Conservation (phyloP, 495 filamentous ascomycete species). For the Penicillium canescens region DNA sequence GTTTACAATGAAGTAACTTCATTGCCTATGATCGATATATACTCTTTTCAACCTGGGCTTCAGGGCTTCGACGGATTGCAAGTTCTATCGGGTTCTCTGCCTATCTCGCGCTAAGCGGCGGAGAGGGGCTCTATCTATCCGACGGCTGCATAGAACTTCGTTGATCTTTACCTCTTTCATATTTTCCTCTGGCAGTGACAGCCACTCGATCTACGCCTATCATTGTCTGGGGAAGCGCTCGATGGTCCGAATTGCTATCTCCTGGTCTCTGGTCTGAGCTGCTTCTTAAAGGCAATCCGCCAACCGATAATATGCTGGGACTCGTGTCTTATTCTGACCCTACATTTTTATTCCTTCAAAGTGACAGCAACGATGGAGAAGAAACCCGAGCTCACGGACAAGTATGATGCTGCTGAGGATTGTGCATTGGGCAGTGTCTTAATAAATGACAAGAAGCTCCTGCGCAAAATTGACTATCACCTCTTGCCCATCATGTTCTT, state of each 20-base stretch:
- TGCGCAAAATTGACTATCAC: slow-evolving; percentile 53
- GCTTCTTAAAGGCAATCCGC: not conserved
- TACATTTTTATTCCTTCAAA: not conserved
- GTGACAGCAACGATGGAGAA: slow-evolving; percentile 3
- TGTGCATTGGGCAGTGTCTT: slow-evolving; percentile 18
- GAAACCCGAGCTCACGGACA: slow-evolving; percentile 8
- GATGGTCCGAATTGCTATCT: not conserved
- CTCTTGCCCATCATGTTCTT: slow-evolving; percentile 61
- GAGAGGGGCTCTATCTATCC: slow-evolving; percentile 21
- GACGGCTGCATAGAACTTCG: slow-evolving; percentile 23
- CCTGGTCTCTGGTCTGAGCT: not conserved
- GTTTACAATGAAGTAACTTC: not conserved
- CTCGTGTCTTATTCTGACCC: too few species aligned
- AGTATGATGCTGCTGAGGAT: slow-evolving; percentile 11
- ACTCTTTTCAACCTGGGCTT: too few species aligned
- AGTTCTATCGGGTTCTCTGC: not conserved
- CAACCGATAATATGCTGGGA: not conserved
- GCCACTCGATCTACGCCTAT: not conserved
- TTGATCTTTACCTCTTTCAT: slow-evolving; percentile 5
- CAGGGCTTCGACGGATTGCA: too few species aligned
- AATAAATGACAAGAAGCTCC: slow-evolving; percentile 36
- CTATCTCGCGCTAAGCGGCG: slow-evolving; percentile 14
- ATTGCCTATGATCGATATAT: too few species aligned
- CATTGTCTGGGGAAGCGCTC: not conserved
- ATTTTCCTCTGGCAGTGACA: not conserved